A percentile compares a stretch with the other conserved stretches of the same genome.
These are phyloP conservation scores for Rhamnella rubrinervis DNA, from an alignment of 331 rosid species.

Conservation along the genomic window DNA sequence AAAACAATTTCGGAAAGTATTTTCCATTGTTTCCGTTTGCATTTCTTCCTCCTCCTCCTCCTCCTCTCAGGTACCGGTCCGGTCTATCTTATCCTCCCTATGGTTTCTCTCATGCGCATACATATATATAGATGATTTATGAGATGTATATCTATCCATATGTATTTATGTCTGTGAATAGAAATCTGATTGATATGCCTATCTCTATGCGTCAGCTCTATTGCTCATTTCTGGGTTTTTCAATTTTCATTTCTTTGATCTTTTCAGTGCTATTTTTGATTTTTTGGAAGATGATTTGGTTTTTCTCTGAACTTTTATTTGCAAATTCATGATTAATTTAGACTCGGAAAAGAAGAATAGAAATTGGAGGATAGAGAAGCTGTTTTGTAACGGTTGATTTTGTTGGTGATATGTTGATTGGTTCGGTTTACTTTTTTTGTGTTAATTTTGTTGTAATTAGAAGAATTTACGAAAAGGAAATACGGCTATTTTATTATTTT, in stretches of 20 bases:
- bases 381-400: neutral
- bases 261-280: conserved; percentile 1
- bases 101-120: neutral
- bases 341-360: neutral
- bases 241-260: conserved; percentile 9
- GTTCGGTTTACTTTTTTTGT: neutral
- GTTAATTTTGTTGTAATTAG: conserved; percentile 8
- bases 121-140: neutral
- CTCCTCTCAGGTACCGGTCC: conserved; percentile 27
- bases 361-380: neutral
- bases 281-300: conserved; percentile 1
- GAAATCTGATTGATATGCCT: neutral
- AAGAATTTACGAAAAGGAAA: neutral
- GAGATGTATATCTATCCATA: neutral
- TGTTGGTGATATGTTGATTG: neutral
- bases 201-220: neutral
- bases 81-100: neutral
- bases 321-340: neutral
- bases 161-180: neutral
- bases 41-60: conserved; percentile 29
- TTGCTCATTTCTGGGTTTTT: neutral
- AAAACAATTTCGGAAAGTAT: neutral
- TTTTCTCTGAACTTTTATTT: neutral
- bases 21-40: conserved; percentile 38
- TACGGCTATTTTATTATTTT: neutral